Evolutionary conservation across 2,329 filamentous ascomycete genomes (phyloP).

Genomic region (Trematosphaeria pertusa): DNA sequence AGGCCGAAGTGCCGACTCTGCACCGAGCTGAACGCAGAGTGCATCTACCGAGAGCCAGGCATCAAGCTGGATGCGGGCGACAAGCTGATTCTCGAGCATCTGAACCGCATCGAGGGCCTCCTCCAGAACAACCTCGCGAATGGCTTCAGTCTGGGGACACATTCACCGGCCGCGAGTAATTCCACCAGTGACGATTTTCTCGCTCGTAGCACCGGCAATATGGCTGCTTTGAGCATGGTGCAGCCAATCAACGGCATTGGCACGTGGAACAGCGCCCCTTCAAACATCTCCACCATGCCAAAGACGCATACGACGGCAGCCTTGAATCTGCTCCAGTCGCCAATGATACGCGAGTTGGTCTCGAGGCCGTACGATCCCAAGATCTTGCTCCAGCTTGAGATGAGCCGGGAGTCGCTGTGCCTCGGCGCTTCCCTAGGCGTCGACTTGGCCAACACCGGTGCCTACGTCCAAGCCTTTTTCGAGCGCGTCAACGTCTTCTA

Average conservation of each 20-base stretch:
- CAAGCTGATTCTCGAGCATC: slow-evolving; percentile 81
- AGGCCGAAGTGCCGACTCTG: slow-evolving; percentile 87
- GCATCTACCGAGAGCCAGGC: slow-evolving; percentile 82
- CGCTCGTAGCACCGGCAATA: slow-evolving; percentile 46
- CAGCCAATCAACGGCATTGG: slow-evolving; percentile 66
- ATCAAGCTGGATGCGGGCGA: slow-evolving; percentile 88
- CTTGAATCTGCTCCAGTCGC: slow-evolving; percentile 79
- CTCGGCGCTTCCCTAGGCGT: slow-evolving; percentile 65
- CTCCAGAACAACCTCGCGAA: slow-evolving; percentile 73
- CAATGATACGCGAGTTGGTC: slow-evolving; percentile 78
- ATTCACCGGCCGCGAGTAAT: slow-evolving; percentile 56
- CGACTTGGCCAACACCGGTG: slow-evolving; percentile 75
- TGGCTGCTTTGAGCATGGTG: slow-evolving; percentile 45
- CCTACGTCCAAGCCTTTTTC: slow-evolving; percentile 82
- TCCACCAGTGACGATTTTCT: slow-evolving; percentile 55
- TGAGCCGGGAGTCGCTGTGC: slow-evolving; percentile 77
- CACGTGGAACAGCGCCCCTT: slow-evolving; percentile 69
- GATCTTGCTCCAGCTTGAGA: slow-evolving; percentile 80
- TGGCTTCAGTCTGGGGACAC: slow-evolving; percentile 64
- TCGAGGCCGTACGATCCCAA: slow-evolving; percentile 80
- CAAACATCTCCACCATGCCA: slow-evolving; percentile 84
- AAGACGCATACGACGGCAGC: slow-evolving; percentile 84
- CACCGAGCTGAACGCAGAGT: slow-evolving; percentile 80
- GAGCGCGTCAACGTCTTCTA: slow-evolving; percentile 85
- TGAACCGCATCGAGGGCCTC: slow-evolving; percentile 78